Evolutionary conservation across 1,284 basidiomycete genomes (phyloP).

Genomic region (Chiua sp.): DNA sequence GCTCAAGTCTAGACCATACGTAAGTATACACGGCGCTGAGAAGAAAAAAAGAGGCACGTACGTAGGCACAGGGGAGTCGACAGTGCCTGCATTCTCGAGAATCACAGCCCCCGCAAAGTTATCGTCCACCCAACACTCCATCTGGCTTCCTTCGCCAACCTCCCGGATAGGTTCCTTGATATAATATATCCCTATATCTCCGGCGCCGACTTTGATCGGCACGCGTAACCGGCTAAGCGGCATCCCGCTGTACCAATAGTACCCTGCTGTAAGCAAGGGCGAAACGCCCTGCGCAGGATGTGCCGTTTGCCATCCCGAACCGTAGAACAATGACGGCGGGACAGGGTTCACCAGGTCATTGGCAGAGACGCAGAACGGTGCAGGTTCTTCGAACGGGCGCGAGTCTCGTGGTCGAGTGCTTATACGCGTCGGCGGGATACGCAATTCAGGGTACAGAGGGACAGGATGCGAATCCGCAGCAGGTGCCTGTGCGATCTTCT

Average conservation of each 20-base stretch:
- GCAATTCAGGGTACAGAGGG: constrained; percentile 45
- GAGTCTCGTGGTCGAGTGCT: constrained; percentile 66
- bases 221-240: constrained; percentile 81
- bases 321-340: constrained; percentile 87
- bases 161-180: constrained; percentile 61
- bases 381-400: constrained; percentile 79
- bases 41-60: constrained; percentile 44
- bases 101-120: constrained; percentile 67
- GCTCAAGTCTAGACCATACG: constrained; percentile 56
- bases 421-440: constrained; percentile 77
- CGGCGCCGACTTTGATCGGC: constrained; percentile 73
- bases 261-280: constrained; percentile 59
- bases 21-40: constrained; percentile 4
- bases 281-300: constrained; percentile 62
- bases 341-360: constrained; percentile 96
- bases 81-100: constrained; percentile 65
- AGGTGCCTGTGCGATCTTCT: constrained; percentile 17
- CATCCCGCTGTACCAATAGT: constrained; percentile 89
- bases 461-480: constrained; percentile 28
- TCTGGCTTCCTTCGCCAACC: constrained; percentile 63
- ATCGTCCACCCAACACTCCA: constrained; percentile 90
- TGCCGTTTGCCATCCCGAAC: constrained; percentile 84
- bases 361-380: constrained; percentile 89
- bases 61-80: constrained; percentile 52
- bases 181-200: constrained; percentile 84